Conservation (phyloP, 2,329 filamentous ascomycete species). For the Eutypella sp. region DNA sequence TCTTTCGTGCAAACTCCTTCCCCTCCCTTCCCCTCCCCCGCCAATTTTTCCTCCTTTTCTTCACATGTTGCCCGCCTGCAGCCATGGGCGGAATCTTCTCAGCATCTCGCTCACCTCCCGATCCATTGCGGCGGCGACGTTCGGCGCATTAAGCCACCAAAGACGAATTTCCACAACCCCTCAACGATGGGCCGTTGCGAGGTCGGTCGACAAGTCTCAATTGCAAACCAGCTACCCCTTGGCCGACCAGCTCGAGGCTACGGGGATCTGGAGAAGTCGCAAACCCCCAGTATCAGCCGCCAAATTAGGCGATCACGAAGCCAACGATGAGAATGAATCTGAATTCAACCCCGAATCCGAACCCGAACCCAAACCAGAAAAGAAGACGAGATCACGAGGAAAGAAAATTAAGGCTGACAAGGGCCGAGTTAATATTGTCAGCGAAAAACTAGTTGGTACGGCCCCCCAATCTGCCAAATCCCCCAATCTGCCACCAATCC, state of each 20-base stretch:
- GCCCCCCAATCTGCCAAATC: not conserved
- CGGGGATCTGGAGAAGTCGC: conserved; percentile 17
- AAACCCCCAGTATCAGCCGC: too few relatives aligned
- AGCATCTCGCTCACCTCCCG: conserved; percentile 1
- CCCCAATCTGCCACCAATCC: too few relatives aligned
- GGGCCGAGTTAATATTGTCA: conserved; percentile 48
- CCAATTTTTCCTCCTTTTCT: too few relatives aligned
- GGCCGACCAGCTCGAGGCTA: conserved; percentile 17
- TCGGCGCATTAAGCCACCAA: too few relatives aligned
- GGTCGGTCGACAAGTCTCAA: conserved; percentile 2
- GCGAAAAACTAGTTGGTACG: conserved; percentile 45
- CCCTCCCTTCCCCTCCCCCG: not conserved
- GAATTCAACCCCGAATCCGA: too few relatives aligned
- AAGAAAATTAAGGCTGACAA: conserved; percentile 24
- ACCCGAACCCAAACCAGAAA: not conserved
- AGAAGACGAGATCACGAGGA: not conserved
- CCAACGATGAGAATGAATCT: not conserved
- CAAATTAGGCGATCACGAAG: too few relatives aligned
- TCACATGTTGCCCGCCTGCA: conserved; percentile 22
- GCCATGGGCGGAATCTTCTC: conserved; percentile 17
- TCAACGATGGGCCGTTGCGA: too few relatives aligned
- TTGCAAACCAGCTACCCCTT: conserved; percentile 6
- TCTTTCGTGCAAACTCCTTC: not conserved
- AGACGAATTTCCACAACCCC: not conserved
- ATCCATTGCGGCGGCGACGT: too few relatives aligned